Conservation (phyloP, 1,284 basidiomycete species). For the Ceratobasidium theobromae region DNA sequence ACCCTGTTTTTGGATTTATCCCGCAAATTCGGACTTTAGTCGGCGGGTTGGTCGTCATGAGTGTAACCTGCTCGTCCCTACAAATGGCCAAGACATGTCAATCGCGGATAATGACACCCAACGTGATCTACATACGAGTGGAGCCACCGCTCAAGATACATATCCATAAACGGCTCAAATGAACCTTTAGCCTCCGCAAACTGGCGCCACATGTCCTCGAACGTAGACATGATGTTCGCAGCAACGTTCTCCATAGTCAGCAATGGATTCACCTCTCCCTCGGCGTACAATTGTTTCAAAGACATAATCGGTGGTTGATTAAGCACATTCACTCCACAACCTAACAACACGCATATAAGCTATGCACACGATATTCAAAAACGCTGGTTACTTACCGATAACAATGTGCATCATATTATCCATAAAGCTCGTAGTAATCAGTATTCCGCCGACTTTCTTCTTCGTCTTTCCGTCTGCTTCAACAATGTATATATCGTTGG, state of each 20-base stretch:
- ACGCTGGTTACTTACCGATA: conserved; percentile 60
- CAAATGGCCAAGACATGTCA: background rate
- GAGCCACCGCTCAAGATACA: conserved; percentile 81
- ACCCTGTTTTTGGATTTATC: conserved; percentile 85
- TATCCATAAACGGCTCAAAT: conserved; percentile 75
- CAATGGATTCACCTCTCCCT: conserved; percentile 41
- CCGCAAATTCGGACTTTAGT: conserved; percentile 76
- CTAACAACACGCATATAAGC: conserved; percentile 48
- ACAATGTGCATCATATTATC: conserved; percentile 67
- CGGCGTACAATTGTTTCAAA: conserved; percentile 63
- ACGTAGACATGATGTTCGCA: conserved; percentile 74
- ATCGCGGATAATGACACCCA: background rate
- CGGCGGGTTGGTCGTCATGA: conserved; percentile 74
- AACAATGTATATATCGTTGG: conserved; percentile 90
- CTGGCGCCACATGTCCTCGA: conserved; percentile 74
- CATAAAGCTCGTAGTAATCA: conserved; percentile 87
- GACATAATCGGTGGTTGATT: conserved; percentile 85
- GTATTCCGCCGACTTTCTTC: conserved; percentile 85
- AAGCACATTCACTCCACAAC: conserved; percentile 87
- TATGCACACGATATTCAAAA: background rate
- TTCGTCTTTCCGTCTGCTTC: conserved; percentile 48
- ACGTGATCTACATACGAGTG: conserved; percentile 67
- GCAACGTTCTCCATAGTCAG: conserved; percentile 75
- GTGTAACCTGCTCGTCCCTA: conserved; percentile 82
- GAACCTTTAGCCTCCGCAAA: conserved; percentile 67